These are phyloP conservation scores for Thelonectria rubi DNA, from an alignment of 2,329 filamentous ascomycete species.

Conservation along the genomic window DNA sequence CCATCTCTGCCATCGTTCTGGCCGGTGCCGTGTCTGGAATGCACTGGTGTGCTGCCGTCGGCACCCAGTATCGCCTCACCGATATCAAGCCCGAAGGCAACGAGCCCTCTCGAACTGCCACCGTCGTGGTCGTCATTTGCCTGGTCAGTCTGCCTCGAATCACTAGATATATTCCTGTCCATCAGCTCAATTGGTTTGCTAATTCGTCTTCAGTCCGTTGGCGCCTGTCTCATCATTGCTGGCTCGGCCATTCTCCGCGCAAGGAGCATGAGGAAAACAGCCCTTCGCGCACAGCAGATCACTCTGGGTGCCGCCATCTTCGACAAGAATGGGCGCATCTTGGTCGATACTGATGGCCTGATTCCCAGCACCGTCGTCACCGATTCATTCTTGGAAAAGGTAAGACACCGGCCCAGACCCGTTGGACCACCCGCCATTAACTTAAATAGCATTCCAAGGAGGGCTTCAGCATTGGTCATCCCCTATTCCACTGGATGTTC, in stretches of 20 bases:
- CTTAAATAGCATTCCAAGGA: slow-evolving; percentile 63
- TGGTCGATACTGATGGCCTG: slow-evolving; percentile 75
- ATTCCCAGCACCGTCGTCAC: slow-evolving; percentile 81
- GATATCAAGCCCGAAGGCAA: slow-evolving; percentile 48
- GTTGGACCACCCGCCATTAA: slow-evolving; percentile 24
- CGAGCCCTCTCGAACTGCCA: slow-evolving; percentile 66
- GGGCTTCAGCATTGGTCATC: slow-evolving; percentile 78
- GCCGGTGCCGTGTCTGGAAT: slow-evolving; percentile 82
- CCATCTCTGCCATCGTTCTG: slow-evolving; percentile 71
- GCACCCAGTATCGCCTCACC: slow-evolving; percentile 72
- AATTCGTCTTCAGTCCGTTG: slow-evolving; percentile 59
- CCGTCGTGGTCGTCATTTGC: slow-evolving; percentile 77
- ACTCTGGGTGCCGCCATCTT: slow-evolving; percentile 71
- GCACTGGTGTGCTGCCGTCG: slow-evolving; percentile 83
- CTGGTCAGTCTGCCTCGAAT: slow-evolving; percentile 59
- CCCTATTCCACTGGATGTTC: slow-evolving; percentile 89
- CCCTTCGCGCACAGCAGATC: slow-evolving; percentile 69
- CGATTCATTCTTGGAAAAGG: slow-evolving; percentile 75
- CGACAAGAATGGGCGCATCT: slow-evolving; percentile 70
- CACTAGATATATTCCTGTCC: not conserved
- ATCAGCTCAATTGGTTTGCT: not conserved
- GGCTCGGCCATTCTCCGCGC: slow-evolving; percentile 63
- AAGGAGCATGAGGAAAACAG: slow-evolving; percentile 61
- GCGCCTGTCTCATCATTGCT: slow-evolving; percentile 68
- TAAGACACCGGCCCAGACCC: slow-evolving; percentile 41